These are phyloP conservation scores for Artemisia tridentata DNA, from an alignment of 129 eudicot species.

Conservation along the genomic window DNA sequence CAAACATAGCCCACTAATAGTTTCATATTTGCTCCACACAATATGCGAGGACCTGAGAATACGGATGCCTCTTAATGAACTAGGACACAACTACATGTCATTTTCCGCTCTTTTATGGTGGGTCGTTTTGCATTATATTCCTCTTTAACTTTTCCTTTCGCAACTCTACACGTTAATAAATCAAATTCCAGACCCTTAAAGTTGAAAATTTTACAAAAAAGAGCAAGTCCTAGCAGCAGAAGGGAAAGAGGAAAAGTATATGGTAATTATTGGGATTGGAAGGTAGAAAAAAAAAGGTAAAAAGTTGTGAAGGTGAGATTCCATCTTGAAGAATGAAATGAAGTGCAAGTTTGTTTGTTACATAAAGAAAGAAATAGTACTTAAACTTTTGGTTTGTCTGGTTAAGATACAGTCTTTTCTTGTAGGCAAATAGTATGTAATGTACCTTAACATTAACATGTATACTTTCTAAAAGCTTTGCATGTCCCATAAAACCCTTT, in stretches of 20 bases:
- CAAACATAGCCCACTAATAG: not conserved
- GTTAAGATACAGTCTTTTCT: constrained; percentile 52
- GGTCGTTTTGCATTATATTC: constrained; percentile 29
- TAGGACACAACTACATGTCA: constrained; percentile 14
- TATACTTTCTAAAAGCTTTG: constrained; percentile 76
- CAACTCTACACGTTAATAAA: constrained; percentile 13
- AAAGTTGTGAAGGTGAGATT: constrained; percentile 58
- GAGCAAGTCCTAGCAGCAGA: constrained; percentile 33
- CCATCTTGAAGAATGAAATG: constrained; percentile 56
- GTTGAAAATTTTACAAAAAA: constrained; percentile 7
- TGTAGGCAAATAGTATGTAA: constrained; percentile 68
- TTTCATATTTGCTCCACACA: constrained; percentile 4
- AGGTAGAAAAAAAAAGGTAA: constrained; percentile 40
- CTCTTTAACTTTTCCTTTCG: constrained; percentile 37
- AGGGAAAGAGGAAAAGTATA: constrained; percentile 42
- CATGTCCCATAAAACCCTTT: constrained; percentile 49
- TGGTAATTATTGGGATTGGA: constrained; percentile 58
- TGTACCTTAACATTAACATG: constrained; percentile 41
- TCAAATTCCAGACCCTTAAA: constrained; percentile 17
- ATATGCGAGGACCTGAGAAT: constrained; percentile 7
- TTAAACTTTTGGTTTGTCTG: constrained; percentile 73
- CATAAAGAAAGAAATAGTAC: constrained; percentile 46
- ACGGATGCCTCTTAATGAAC: constrained; percentile 25
- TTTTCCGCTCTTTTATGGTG: constrained; percentile 31
- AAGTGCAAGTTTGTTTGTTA: constrained; percentile 48